A percentile compares a stretch with the other conserved stretches of the same genome.
These are phyloP conservation scores for Penicillium sp. DNA, from an alignment of 2,329 filamentous ascomycete species.

Conservation along the genomic window DNA sequence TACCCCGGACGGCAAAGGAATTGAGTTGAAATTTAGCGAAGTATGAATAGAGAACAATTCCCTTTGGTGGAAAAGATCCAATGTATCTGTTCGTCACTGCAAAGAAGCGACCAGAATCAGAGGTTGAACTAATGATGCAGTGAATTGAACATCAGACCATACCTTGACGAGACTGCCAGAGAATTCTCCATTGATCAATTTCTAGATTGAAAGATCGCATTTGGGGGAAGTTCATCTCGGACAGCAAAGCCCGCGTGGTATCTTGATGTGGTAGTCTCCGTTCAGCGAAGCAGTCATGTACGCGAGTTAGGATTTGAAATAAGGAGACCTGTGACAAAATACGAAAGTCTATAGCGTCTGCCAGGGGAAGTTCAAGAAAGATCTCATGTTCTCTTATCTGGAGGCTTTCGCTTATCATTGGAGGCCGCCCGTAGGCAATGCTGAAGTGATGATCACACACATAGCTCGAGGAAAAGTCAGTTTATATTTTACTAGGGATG, in stretches of 20 bases:
- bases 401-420: not conserved
- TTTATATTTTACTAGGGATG: not conserved
- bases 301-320: not conserved
- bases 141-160: not conserved
- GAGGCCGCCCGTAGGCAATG: not conserved
- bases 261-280: not conserved
- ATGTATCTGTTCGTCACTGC: not conserved
- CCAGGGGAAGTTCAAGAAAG: not conserved
- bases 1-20: not conserved
- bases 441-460: not conserved
- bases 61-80: not conserved
- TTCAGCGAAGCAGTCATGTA: not conserved
- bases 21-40: not conserved
- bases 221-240: not conserved
- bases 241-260: not conserved
- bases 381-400: constrained; percentile 1
- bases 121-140: not conserved
- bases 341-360: not conserved
- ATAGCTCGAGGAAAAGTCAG: not conserved
- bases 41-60: not conserved
- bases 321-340: not conserved
- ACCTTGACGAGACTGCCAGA: not conserved
- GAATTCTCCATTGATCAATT: not conserved
- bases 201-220: not conserved
- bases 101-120: not conserved